Percentiles rank a stretch among this genome's conserved stretches.
These are phyloP conservation scores for Euphorbia tirucalli DNA, from an alignment of 345 rosid species.

Conservation along the genomic window DNA sequence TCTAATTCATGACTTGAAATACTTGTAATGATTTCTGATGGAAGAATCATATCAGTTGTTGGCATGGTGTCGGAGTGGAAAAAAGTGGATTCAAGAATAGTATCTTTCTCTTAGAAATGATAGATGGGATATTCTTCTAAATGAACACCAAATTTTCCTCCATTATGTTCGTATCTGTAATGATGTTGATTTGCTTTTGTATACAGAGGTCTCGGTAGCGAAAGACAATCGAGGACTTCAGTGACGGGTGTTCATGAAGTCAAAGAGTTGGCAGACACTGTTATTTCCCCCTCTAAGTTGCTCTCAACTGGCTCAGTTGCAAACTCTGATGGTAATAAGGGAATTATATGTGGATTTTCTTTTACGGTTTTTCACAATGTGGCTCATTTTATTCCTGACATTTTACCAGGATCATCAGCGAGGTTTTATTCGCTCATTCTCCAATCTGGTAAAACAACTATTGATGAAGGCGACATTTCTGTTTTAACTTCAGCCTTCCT, in stretches of 20 bases:
- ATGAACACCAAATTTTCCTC: background rate
- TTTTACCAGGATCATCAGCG: slow-evolving; percentile 46
- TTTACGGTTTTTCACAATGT: background rate
- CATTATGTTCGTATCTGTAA: background rate
- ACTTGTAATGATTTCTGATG: background rate
- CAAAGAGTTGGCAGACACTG: slow-evolving; percentile 36
- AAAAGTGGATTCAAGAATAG: background rate
- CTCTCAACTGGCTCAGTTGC: slow-evolving; percentile 32
- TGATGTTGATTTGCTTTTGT: slow-evolving; percentile 11
- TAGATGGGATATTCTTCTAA: slow-evolving; percentile 1
- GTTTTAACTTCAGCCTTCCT: slow-evolving; percentile 33
- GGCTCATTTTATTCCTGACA: slow-evolving; percentile 16
- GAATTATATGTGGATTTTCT: background rate
- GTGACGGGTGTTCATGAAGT: slow-evolving; percentile 31
- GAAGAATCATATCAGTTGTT: background rate
- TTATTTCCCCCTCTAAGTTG: slow-evolving; percentile 38
- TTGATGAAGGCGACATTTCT: slow-evolving; percentile 34
- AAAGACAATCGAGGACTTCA: slow-evolving; percentile 24
- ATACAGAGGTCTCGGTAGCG: slow-evolving; percentile 38
- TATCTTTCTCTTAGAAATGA: background rate
- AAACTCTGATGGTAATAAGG: slow-evolving; percentile 44
- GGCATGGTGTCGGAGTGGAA: background rate
- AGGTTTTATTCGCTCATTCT: slow-evolving; percentile 38
- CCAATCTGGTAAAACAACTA: slow-evolving; percentile 27
- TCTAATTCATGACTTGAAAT: background rate